A percentile compares a stretch with the other conserved stretches of the same genome.
Evolutionary conservation across 1,284 basidiomycete genomes (phyloP).

Genomic region (Pseudozyma flocculosa): DNA sequence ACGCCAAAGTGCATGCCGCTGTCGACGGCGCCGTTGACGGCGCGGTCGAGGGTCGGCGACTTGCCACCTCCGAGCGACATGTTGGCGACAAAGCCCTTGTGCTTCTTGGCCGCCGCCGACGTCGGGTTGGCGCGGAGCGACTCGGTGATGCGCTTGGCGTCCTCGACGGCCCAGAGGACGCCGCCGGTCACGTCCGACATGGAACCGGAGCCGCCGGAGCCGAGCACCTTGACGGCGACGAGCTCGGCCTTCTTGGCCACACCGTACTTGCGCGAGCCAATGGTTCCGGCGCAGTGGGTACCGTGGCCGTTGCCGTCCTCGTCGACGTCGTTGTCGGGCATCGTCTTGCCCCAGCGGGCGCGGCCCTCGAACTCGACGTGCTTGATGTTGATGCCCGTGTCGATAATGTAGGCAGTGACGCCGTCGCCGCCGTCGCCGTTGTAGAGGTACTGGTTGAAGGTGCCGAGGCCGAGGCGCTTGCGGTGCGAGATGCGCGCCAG

Average conservation of each 20-base stretch:
- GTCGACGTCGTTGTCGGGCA: conserved; percentile 69
- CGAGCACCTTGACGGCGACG: conserved; percentile 95
- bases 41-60: conserved; percentile 79
- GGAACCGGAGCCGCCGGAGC: conserved; percentile 84
- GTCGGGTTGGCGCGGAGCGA: conserved; percentile 68
- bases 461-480: conserved; percentile 72
- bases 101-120: conserved; percentile 68
- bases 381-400: conserved; percentile 84
- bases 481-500: conserved; percentile 94
- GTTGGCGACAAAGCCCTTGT: conserved; percentile 95
- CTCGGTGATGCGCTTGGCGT: conserved; percentile 65
- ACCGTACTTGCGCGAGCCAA: conserved; percentile 76
- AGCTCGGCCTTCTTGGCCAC: conserved; percentile 91
- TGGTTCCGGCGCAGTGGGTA: conserved; percentile 70
- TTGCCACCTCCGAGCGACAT: conserved; percentile 97
- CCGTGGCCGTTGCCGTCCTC: conserved; percentile 70
- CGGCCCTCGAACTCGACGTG: conserved; percentile 88
- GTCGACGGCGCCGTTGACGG: conserved; percentile 82
- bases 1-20: conserved; percentile 80
- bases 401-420: conserved; percentile 73
- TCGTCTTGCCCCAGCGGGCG: conserved; percentile 62
- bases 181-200: conserved; percentile 87
- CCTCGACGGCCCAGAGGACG: conserved; percentile 71
- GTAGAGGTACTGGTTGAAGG: conserved; percentile 84
- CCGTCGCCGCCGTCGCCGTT: conserved; percentile 77